Percentiles rank a stretch among this genome's conserved stretches.
phyloP scores from a whole-genome alignment of 139 green algal genomes.

The Coelastrella sp. region DNA sequence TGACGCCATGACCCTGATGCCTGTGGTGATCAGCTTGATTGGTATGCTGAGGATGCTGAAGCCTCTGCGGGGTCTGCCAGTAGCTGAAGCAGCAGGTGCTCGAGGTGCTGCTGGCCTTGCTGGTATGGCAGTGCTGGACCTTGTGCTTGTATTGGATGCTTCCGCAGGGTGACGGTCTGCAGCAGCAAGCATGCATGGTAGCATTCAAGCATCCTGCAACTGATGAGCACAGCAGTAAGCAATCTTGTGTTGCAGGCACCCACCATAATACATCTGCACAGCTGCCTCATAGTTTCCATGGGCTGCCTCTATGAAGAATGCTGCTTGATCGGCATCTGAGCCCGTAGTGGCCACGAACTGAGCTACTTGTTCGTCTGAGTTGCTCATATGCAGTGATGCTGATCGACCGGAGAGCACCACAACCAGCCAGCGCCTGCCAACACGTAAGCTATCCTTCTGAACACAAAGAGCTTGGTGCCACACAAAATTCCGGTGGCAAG shows the following conservation, averaged over 20 bases:
- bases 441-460: too few species aligned
- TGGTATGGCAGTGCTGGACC: background rate
- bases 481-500: too few species aligned
- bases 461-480: too few species aligned
- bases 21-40: constrained; percentile 53
- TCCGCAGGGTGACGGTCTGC: background rate
- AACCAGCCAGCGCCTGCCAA: too few species aligned
- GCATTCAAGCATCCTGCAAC: background rate
- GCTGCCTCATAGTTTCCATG: constrained; percentile 61
- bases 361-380: constrained; percentile 38
- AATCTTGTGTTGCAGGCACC: constrained; percentile 1
- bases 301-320: constrained; percentile 66
- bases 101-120: constrained; percentile 2
- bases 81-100: constrained; percentile 5
- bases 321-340: constrained; percentile 54
- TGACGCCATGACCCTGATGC: constrained; percentile 51
- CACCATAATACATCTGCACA: constrained; percentile 47
- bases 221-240: too few species aligned
- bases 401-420: too few species aligned
- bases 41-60: constrained; percentile 40
- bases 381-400: background rate
- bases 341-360: constrained; percentile 62
- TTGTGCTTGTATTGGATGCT: background rate
- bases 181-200: background rate
- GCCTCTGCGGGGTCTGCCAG: constrained; percentile 10